Base-by-base conservation (phyloP, 75 land plant genomes). In the Pinus tabuliformis region DNA sequence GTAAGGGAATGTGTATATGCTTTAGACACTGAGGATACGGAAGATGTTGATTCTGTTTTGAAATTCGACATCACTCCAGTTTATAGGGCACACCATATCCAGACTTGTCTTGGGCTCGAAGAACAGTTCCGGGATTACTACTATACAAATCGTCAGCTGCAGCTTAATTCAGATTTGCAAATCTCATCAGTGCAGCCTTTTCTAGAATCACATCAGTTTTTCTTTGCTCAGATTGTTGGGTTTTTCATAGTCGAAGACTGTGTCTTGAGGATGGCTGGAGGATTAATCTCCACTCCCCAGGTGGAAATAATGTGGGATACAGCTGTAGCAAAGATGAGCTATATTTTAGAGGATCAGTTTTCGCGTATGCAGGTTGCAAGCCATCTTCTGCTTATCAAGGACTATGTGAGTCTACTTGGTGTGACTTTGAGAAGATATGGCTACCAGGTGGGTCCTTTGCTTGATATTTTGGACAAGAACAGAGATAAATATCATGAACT, bases 221-320 rank as follows among this genome's bases (percentile, higher is more conserved):
- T 92, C 76, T 97, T 97, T 76, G 93, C 98, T 1, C 99, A 97
- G 80, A 88, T 97, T 73, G 99, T 95, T 11, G 99, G 99, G 0
- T 97, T 97, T 76, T 97, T 97, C 76, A 97, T 97, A 14, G 98
- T 97, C 1, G 99, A 97, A 80, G 98, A 97, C 62, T 81, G 95
- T 58, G 81, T 97, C 77, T 72, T 95, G 22, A 81, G 99, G 78
- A 95, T 98, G 22, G 92, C 91, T 16, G 99, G 98, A 11, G 92
- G 89, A 16, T 83, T 97, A 56, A 89, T 93, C 16, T 80, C 86
- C 21, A 82, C 78, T 36, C 26, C 82, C 57, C 90, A 89, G 49
- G 98, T 95, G 11, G 99, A 97, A 78, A 84, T 83, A 66, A 80
- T 97, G 70, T 97, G 99, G 99, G 99, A 97, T 59, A 88, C 86